phyloP scores from a whole-genome alignment of 305 asterid genomes.

The Fraxinus sp. region DNA sequence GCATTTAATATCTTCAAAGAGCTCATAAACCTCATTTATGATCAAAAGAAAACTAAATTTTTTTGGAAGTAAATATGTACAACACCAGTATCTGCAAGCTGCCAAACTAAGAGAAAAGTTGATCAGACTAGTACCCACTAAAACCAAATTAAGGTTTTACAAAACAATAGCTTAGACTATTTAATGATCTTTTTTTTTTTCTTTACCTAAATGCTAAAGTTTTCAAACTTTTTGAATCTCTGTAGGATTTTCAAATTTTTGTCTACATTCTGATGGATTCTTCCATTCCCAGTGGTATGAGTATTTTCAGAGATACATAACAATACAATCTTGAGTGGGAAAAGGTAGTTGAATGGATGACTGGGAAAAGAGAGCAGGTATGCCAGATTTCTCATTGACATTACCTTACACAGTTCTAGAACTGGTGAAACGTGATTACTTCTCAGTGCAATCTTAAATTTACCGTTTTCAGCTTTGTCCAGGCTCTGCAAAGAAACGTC shows the following conservation, averaged over 20 bases:
- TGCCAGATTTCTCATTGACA: constrained; percentile 10
- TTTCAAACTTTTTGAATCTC: constrained; percentile 7
- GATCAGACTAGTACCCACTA: neutral
- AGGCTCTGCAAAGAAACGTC: constrained; percentile 56
- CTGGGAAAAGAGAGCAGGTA: constrained; percentile 1
- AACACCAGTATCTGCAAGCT: neutral
- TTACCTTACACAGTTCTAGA: constrained; percentile 87
- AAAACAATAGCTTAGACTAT: neutral
- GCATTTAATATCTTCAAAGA: neutral
- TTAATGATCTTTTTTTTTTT: neutral
- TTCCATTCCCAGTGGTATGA: neutral
- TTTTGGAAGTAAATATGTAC: neutral
- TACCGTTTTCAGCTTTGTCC: constrained; percentile 68
- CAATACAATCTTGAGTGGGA: constrained; percentile 1
- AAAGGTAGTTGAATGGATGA: constrained; percentile 17
- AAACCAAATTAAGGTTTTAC: neutral
- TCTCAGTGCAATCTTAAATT: constrained; percentile 65
- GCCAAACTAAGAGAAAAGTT: neutral
- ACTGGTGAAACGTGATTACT: constrained; percentile 85
- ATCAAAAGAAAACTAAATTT: neutral
- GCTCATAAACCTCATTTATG: neutral
- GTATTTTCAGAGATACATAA: neutral
- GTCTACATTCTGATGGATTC: neutral
- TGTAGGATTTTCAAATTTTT: neutral
- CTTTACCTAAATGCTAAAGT: neutral